These are phyloP conservation scores for Pisolithus marmoratus DNA, from an alignment of 768 basidiomycete species.

Conservation along the genomic window DNA sequence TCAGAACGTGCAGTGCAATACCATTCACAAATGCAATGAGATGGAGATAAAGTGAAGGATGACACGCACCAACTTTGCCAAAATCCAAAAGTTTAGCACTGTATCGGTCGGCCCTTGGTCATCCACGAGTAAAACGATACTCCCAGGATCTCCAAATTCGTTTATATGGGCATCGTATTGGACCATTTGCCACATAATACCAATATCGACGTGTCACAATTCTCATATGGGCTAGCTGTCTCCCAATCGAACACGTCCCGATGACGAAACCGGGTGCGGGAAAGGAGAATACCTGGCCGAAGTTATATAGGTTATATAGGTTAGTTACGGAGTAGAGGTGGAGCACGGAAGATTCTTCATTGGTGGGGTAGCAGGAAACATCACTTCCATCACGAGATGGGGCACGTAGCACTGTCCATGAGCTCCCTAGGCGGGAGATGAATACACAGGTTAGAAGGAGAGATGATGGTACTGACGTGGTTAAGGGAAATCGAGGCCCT, in stretches of 20 bases:
- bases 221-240: conserved; percentile 62
- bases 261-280: conserved; percentile 92
- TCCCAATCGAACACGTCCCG: conserved; percentile 91
- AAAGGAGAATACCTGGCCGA: conserved; percentile 90
- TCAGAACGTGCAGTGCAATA: background rate
- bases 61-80: conserved; percentile 74
- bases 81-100: conserved; percentile 79
- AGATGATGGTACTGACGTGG: conserved; percentile 49
- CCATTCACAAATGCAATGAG: conserved; percentile 2
- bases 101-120: conserved; percentile 74
- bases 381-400: conserved; percentile 54
- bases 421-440: conserved; percentile 39
- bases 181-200: conserved; percentile 80
- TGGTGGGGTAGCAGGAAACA: conserved; percentile 55
- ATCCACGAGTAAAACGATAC: conserved; percentile 74
- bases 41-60: too few relatives aligned
- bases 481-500: conserved; percentile 84
- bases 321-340: conserved; percentile 91
- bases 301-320: conserved; percentile 92
- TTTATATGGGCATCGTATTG: conserved; percentile 79
- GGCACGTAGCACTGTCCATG: conserved; percentile 68
- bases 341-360: conserved; percentile 64
- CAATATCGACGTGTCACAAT: conserved; percentile 92
- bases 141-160: conserved; percentile 90
- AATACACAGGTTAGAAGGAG: background rate